phyloP scores from a whole-genome alignment of 2,329 filamentous ascomycete species.

The Hypomyces perniciosus region DNA sequence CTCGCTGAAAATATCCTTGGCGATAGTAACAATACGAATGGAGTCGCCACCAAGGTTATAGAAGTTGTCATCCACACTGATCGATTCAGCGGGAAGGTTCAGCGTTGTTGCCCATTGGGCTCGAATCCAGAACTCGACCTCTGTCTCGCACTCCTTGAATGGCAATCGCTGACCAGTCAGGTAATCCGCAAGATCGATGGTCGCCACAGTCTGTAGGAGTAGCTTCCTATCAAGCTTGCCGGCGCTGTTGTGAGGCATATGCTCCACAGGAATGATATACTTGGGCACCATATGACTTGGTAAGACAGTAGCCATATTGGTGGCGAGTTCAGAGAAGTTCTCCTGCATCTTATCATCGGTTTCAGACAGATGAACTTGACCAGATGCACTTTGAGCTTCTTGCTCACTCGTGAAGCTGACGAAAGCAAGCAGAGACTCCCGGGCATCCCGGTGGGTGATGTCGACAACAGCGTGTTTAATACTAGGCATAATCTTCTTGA shows the following conservation, averaged over 20 bases:
- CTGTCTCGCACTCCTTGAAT: constrained; percentile 1
- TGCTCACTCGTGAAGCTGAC: neutral
- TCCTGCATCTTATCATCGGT: neutral
- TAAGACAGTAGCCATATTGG: neutral
- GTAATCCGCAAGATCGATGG: neutral
- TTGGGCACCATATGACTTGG: constrained; percentile 22
- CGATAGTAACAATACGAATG: constrained; percentile 16
- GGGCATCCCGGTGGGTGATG: neutral
- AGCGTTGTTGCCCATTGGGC: constrained; percentile 4
- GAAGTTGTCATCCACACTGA: constrained; percentile 17
- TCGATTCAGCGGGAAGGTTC: constrained; percentile 6
- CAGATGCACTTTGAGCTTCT: neutral
- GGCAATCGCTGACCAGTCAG: neutral
- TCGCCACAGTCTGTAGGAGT: neutral
- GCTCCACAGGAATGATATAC: constrained; percentile 1
- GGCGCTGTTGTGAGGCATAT: constrained; percentile 8
- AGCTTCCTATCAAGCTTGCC: constrained; percentile 10
- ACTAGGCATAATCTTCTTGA: neutral
- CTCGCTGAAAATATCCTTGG: constrained; percentile 11
- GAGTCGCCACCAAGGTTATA: constrained; percentile 18
- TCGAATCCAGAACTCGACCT: constrained; percentile 2
- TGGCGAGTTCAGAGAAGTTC: neutral
- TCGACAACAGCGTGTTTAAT: constrained; percentile 2
- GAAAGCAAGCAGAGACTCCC: neutral
- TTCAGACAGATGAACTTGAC: neutral